A percentile compares a stretch with the other conserved stretches of the same genome.
Conservation (phyloP, 169 alveolate genomes). For the Plasmodium reichenowi region DNA sequence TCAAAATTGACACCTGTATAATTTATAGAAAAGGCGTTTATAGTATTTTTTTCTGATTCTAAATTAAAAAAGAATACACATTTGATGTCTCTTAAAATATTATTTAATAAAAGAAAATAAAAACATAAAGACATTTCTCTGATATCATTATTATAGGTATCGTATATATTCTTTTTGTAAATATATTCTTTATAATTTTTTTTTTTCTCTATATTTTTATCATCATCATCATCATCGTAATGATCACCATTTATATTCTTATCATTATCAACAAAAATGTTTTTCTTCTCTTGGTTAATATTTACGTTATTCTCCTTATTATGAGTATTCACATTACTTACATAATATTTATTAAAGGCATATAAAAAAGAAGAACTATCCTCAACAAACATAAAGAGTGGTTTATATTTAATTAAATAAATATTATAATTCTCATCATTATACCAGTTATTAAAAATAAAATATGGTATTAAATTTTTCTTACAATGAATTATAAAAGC, state of each 20-base stretch:
- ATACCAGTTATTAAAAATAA: conserved; percentile 81
- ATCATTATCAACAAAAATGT: conserved; percentile 17
- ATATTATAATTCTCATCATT: conserved; percentile 76
- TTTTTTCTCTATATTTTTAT: conserved; percentile 28
- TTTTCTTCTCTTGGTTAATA: conserved; percentile 1
- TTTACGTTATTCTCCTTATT: background rate
- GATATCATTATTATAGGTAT: conserved; percentile 61
- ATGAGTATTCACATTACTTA: conserved; percentile 39
- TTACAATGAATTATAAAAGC: conserved; percentile 80
- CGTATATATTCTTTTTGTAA: conserved; percentile 61
- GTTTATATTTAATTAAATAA: conserved; percentile 79
- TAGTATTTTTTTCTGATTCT: conserved; percentile 58
- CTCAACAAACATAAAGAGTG: conserved; percentile 83
- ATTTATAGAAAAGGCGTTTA: conserved; percentile 70
- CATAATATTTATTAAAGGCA: conserved; percentile 78
- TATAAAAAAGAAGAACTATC: conserved; percentile 87
- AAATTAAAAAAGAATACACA: conserved; percentile 60
- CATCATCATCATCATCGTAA: conserved; percentile 22
- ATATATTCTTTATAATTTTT: conserved; percentile 80
- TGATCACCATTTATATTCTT: background rate
- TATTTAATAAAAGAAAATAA: conserved; percentile 66
- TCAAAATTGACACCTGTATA: conserved; percentile 48
- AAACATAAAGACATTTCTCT: conserved; percentile 57
- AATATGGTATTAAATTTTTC: conserved; percentile 77
- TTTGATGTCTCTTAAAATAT: conserved; percentile 57